Evolutionary conservation across 352 stramenopile genomes (phyloP), one percentile per base, ranked within the genome.

Genomic region (Peronospora belbahrii): DNA sequence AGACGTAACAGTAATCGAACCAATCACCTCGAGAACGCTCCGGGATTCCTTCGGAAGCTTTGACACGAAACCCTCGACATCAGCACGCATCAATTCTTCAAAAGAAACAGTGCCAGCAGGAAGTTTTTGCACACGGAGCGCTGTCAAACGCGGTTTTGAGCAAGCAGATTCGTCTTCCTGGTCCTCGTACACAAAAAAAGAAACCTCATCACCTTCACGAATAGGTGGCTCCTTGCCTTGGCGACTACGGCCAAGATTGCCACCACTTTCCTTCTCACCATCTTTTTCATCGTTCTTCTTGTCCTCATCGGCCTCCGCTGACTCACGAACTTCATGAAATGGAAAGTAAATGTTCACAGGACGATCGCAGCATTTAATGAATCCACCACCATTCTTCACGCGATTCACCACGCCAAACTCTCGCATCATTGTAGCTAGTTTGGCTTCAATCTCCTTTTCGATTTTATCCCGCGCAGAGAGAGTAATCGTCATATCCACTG

Each of bases 171-270:
- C 60, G 15, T 73, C 65, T 17, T 83, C 74, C 14, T 73, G 62
- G 24, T 87, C 79, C 45, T 85, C 74, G 25, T 83, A 77, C 15
- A 90, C 71, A 30, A 72, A 88, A 56, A 90, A 90, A 34, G 79
- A 88, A 0, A 90, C 77, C 41, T 86, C 70, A 46, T 87, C 77
- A 11, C 77, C 72, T 20, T 87, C 72, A 5, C 68, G 70, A 7
- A 89, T 36, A 32, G 48, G 34, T 23, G 43, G 49, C 11, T 22
- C 35, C 23, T 68, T 70, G 27, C 7, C 42, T 41, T 38, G 48
- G 6, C 36, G 35, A 13, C 38, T 44, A 43, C 39, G 47, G n/a
- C 27, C 39, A 19, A 46, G 11, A 22, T 52, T 52, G 3, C 45
- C 58, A 9, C 13, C 27, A 14, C 18, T 30, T 23, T 53, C 42